These are phyloP conservation scores for Sclerotinia trifoliorum DNA, from an alignment of 2,329 filamentous ascomycete species.

Conservation along the genomic window DNA sequence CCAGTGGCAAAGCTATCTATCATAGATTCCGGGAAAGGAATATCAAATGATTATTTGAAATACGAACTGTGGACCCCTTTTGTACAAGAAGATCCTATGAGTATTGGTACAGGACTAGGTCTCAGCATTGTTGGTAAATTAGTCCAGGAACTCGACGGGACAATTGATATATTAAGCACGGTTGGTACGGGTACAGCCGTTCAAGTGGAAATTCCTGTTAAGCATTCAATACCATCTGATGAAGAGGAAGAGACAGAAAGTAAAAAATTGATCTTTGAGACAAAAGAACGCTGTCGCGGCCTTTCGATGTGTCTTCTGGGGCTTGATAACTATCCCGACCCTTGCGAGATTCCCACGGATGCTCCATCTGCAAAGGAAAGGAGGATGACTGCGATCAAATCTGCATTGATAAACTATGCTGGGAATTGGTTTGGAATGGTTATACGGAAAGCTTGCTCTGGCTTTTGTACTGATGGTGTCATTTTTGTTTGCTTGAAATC, in stretches of 20 bases:
- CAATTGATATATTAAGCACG: constrained; percentile 56
- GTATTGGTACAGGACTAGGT: constrained; percentile 60
- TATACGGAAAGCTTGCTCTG: constrained; percentile 22
- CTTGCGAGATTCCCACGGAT: constrained; percentile 24
- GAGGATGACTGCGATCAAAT: constrained; percentile 26
- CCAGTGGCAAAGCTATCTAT: constrained; percentile 45
- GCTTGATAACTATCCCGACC: constrained; percentile 27
- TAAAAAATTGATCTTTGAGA: constrained; percentile 22
- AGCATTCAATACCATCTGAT: not conserved
- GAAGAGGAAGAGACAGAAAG: not conserved
- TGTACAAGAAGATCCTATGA: constrained; percentile 58
- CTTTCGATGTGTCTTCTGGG: constrained; percentile 29
- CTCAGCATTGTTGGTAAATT: constrained; percentile 61
- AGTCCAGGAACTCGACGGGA: constrained; percentile 58
- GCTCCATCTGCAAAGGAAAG: constrained; percentile 23
- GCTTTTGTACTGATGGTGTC: constrained; percentile 16
- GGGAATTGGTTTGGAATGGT: constrained; percentile 32
- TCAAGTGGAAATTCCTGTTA: constrained; percentile 46
- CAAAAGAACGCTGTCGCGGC: constrained; percentile 23
- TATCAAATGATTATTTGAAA: constrained; percentile 58
- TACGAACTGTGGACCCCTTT: constrained; percentile 60
- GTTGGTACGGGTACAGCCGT: constrained; percentile 54
- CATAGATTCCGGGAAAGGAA: constrained; percentile 61
- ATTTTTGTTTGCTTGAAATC: constrained; percentile 28
- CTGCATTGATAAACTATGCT: constrained; percentile 26